Evolutionary conservation across 2,329 filamentous ascomycete species (phyloP), one percentile per base, ranked within the genome.

Genomic region (Aspergillus jensenii): DNA sequence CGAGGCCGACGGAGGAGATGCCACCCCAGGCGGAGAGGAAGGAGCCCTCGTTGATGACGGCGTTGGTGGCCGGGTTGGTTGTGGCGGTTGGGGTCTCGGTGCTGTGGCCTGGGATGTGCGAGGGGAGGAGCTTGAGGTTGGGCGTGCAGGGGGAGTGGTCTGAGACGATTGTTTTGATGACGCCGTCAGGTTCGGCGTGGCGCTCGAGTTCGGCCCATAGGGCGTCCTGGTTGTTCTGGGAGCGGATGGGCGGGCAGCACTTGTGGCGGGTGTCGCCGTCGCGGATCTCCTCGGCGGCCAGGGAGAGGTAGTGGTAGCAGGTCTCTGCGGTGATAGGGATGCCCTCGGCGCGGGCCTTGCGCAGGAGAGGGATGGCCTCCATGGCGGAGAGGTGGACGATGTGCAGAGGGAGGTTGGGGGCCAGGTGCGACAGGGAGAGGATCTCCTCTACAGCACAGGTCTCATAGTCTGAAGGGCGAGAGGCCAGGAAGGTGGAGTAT

Each of bases 21-120:
- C 95, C 95, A 54, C 95, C 95, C 95, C 95, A 99, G 1, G 93
- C 93, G 4, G 89, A 87, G 77, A 98, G 95, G 82, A 99, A 98
- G 77, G 98, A 91, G 39, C 95, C 95, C 11, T 74, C 69, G 17
- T 78, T 71, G 6, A 68, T 67, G 15, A 77, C 74, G 44, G 70
- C 14, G 66, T 14, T 37, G 35, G 49, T 25, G 23, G 43, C 33
- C 25, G 35, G n/a, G n/a, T 21, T 25, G 9, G 41, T 15, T 43
- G 40, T 47, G 3, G 50, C 35, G n/a, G 61, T 48, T 19, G 63
- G 54, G 12, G 35, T 37, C 2, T 6, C 12, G 58, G 69, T 71
- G 59, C 66, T 68, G 66, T 72, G 74, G 39, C 81, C 80, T 15
- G 81, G 84, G n/a, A 95, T 81, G 64, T 88, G 84, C 1, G 82